Percentiles rank a stretch among this genome's conserved stretches.
Conservation (phyloP, 1,139 yeast species). For the Nakaseomyces bracarensis region DNA sequence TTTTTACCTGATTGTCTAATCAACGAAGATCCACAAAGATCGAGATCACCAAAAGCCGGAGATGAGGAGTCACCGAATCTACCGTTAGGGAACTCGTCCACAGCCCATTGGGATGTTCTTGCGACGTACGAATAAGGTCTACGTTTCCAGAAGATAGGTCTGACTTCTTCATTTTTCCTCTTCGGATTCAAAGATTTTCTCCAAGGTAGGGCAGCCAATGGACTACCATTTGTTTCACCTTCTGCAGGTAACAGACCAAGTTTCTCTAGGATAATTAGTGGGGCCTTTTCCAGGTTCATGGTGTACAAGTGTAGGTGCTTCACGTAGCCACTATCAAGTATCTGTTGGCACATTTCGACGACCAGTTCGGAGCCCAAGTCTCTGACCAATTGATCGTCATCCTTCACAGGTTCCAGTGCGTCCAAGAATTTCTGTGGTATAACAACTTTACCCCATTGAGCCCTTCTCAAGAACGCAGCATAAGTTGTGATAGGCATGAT, state of each 20-base stretch:
- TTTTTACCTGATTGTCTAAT: constrained; percentile 70
- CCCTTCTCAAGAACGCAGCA: constrained; percentile 85
- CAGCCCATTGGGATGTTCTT: constrained; percentile 82
- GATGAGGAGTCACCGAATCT: constrained; percentile 93
- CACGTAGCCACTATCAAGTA: constrained; percentile 64
- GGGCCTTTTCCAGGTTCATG: constrained; percentile 88
- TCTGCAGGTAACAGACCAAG: constrained; percentile 45
- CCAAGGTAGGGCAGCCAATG: constrained; percentile 58
- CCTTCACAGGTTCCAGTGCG: constrained; percentile 72
- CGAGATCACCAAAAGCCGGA: constrained; percentile 87
- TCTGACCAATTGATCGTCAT: constrained; percentile 83
- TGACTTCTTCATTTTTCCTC: constrained; percentile 71
- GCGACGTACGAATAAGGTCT: constrained; percentile 84
- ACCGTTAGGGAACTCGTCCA: constrained; percentile 83
- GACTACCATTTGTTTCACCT: constrained; percentile 15
- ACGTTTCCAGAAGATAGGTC: constrained; percentile 96
- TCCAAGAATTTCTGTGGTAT: constrained; percentile 70
- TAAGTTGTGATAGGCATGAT: constrained; percentile 97
- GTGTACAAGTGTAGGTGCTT: constrained; percentile 92
- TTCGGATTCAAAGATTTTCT: constrained; percentile 79
- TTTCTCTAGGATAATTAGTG: constrained; percentile 77
- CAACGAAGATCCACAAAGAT: constrained; percentile 67
- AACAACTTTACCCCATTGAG: constrained; percentile 82
- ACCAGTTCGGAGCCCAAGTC: constrained; percentile 77
- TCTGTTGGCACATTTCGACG: constrained; percentile 70